Conservation (phyloP, 352 stramenopile species). For the Phytophthora vignae region DNA sequence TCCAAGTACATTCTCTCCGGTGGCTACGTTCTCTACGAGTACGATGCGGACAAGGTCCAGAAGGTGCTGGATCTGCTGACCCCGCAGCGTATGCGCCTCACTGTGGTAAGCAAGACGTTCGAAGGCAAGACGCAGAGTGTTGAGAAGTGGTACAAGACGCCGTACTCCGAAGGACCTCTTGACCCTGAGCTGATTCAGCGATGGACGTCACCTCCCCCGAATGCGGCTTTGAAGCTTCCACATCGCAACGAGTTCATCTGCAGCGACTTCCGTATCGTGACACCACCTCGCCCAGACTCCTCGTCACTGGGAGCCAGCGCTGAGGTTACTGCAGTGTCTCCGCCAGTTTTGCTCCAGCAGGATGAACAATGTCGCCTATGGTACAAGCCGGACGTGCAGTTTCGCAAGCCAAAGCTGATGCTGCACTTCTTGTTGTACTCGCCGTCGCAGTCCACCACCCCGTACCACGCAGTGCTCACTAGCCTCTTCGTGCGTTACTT, state of each 20-base stretch:
- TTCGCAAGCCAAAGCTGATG: constrained; percentile 92
- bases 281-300: constrained; percentile 44
- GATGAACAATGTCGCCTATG: constrained; percentile 68
- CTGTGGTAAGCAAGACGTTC: constrained; percentile 75
- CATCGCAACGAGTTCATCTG: constrained; percentile 83
- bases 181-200: constrained; percentile 39
- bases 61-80: constrained; percentile 61
- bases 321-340: constrained; percentile 3
- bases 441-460: constrained; percentile 59
- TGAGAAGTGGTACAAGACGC: constrained; percentile 78
- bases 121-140: constrained; percentile 52
- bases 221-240: constrained; percentile 55
- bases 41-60: constrained; percentile 61
- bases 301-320: constrained; percentile 34
- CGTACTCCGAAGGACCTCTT: constrained; percentile 58
- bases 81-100: constrained; percentile 65
- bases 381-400: constrained; percentile 92
- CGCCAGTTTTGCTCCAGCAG: constrained; percentile 52
- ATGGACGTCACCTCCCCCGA: constrained; percentile 46
- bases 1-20: constrained; percentile 69
- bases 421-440: constrained; percentile 83
- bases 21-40: constrained; percentile 70
- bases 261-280: constrained; percentile 75
- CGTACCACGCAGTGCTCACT: constrained; percentile 76
- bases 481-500: constrained; percentile 78